Conservation (phyloP, 768 basidiomycete genomes). For the Macrolepiota albuminosa region DNA sequence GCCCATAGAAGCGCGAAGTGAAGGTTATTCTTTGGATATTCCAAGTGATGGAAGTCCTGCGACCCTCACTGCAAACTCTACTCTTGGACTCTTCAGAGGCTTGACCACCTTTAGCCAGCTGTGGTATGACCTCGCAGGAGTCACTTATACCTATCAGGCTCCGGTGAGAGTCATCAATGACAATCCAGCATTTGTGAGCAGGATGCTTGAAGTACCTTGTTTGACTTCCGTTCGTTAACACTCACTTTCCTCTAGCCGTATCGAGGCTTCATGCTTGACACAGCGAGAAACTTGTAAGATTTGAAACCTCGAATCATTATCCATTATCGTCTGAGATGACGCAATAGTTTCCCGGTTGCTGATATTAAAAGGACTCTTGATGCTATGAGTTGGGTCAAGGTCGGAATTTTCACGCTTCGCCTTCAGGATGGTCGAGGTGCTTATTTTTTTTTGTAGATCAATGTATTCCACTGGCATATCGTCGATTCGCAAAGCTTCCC, state of each 20-base stretch:
- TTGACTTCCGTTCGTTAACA: neutral
- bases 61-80: slow-evolving; percentile 52
- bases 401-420: slow-evolving; percentile 33
- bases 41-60: slow-evolving; percentile 52
- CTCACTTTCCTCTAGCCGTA: slow-evolving; percentile 43
- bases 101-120: slow-evolving; percentile 74
- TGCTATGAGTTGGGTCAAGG: slow-evolving; percentile 74
- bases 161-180: slow-evolving; percentile 57
- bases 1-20: slow-evolving; percentile 44
- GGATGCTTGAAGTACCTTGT: neutral
- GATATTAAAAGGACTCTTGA: slow-evolving; percentile 70
- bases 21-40: slow-evolving; percentile 55
- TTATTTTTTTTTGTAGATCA: slow-evolving; percentile 36
- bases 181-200: slow-evolving; percentile 58
- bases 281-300: slow-evolving; percentile 67
- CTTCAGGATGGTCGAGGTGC: slow-evolving; percentile 32
- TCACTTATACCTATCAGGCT: slow-evolving; percentile 48
- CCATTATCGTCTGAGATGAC: neutral
- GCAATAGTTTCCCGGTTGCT: slow-evolving; percentile 48
- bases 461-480: slow-evolving; percentile 79
- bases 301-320: neutral
- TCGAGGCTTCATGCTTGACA: slow-evolving; percentile 79
- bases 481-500: slow-evolving; percentile 81
- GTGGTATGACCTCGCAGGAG: slow-evolving; percentile 49
- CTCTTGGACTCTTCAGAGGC: slow-evolving; percentile 65